Conservation (phyloP, 176 grass and related monocot genomes). For the Oryza glaberrima region DNA sequence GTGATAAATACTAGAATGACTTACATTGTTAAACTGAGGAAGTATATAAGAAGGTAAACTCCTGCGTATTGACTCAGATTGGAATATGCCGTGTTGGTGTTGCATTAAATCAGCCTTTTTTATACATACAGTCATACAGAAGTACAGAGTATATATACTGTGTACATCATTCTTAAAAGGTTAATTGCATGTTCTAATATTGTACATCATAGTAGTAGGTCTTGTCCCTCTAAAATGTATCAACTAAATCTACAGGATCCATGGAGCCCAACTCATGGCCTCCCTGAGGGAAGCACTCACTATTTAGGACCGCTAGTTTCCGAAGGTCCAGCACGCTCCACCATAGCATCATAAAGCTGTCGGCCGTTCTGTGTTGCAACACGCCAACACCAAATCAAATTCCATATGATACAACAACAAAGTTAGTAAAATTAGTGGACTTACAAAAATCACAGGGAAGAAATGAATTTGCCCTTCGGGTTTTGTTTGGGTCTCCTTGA, state of each 20-base stretch:
- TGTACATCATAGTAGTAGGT: not conserved
- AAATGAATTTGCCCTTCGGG: slow-evolving; percentile 93
- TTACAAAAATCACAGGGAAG: slow-evolving; percentile 96
- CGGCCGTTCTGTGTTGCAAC: slow-evolving; percentile 61
- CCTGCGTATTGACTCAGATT: not conserved
- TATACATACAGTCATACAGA: not conserved
- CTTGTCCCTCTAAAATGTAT: slow-evolving; percentile 10
- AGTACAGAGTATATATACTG: not conserved
- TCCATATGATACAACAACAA: not conserved
- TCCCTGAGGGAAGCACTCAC: not conserved
- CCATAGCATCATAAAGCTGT: slow-evolving; percentile 86
- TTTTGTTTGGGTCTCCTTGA: slow-evolving; percentile 93
- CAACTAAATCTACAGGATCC: not conserved
- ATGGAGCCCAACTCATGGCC: not conserved
- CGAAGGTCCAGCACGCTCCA: slow-evolving; percentile 81
- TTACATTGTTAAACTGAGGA: too few species aligned
- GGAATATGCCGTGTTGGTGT: not conserved
- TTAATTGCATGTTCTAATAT: not conserved
- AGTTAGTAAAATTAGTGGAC: slow-evolving; percentile 9
- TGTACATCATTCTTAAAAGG: not conserved
- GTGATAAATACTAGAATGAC: too few species aligned
- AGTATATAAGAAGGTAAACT: too few species aligned
- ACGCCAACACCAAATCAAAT: not conserved
- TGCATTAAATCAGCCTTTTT: not conserved
- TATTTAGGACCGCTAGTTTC: slow-evolving; percentile 77